Base-by-base conservation (phyloP, 495 filamentous ascomycete genomes). In the Patellaria atrata region DNA sequence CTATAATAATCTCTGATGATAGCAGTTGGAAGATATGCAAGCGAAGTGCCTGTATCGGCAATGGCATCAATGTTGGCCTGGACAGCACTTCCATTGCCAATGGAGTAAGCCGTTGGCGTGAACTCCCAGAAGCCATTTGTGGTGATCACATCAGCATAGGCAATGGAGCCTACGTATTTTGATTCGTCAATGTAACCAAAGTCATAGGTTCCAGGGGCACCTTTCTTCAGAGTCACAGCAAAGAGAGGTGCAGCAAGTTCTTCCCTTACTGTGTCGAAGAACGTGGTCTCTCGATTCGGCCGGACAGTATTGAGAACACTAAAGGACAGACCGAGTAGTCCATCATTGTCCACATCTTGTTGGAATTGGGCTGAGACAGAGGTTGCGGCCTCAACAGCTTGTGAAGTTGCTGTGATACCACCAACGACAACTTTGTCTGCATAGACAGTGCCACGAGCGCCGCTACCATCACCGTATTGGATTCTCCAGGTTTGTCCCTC, bases 291-390 rank as follows among this genome's bases (percentile, higher is more conserved):
- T 11, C 45, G 16, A 6, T 45, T 53, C n/a, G 81, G 81, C 27
- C 49, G 30, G 30, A 82, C 70, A 0, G 70, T 75, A 62, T 85
- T 87, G 58, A 85, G 67, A 24, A 39, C 60, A 57, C 67, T 70
- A 55, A 83, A 84, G 12, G 65, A 74, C 12, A 85, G 64, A 26
- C 81, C 81, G 12, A 87, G 57, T 28, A 85, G 62, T 26, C 81
- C 81, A 40, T 82, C 76, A 47, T 63, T 75, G 46, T 66, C 55
- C 39, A 56, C 54, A 46, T 82, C 74, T 19, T 58, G 24, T 11
- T 57, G 49, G 61, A 85, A 87, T 33, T 67, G 38, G 22, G 34
- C 10, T 33, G 75, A 80, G 40, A 87, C 68, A 7, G 48, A 50
- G 16, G 59, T 55, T 15, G 81, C 81, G 13, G 70, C 64, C 53